Evolutionary conservation across 2,329 filamentous ascomycete genomes (phyloP), one percentile per base, ranked within the genome.

Genomic region (Drechslerella dactyloides): DNA sequence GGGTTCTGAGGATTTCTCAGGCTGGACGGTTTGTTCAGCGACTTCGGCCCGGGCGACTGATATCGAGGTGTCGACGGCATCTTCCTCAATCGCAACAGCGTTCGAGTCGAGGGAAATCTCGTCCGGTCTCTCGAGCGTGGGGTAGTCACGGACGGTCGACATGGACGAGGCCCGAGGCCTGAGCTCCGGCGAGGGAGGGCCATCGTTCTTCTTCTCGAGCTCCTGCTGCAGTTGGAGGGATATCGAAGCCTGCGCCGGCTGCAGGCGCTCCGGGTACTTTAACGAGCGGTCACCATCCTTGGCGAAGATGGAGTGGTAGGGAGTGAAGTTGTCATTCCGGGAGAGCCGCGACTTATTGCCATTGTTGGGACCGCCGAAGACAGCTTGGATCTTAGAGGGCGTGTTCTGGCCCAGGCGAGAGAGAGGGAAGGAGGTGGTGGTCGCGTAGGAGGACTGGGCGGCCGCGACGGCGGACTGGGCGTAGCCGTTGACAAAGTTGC

Each of bases 401-500:
- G 82, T 75, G 85, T 81, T 74, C 82, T 83, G 78, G 81, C 84
- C 76, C 83, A 84, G 77, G 84, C 84, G 76, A 85, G 84, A 73
- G 83, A 84, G 78, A 87, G 88, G 77, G 85, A 85, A 74, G 85
- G 85, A 76, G 86, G 84, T 80, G 85, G 87, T 80, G 87, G 91
- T 79, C 83, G 87, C 85, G 88, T 91, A 85, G 84, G 86, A 85
- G 83, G 89, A 88, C 85, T 96, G 92, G 75, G 91, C 91, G 78
- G 92, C 93, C 79, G 94, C 94, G 82, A 99, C 92, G 82, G 97
- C 89, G 74, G 93, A 96, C 81, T 97, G 93, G 77, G 93, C 93
- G 86, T 97, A 97, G 82, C 93, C 93, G 86, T 97, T 91, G 81
- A 91, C 93, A 81, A 97, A 90, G 79, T 93, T 92, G 84, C 97